Percentiles rank a stretch among this genome's conserved stretches.
phyloP scores from a whole-genome alignment of 768 basidiomycete species.

The Candolleomyces eurysporus region DNA sequence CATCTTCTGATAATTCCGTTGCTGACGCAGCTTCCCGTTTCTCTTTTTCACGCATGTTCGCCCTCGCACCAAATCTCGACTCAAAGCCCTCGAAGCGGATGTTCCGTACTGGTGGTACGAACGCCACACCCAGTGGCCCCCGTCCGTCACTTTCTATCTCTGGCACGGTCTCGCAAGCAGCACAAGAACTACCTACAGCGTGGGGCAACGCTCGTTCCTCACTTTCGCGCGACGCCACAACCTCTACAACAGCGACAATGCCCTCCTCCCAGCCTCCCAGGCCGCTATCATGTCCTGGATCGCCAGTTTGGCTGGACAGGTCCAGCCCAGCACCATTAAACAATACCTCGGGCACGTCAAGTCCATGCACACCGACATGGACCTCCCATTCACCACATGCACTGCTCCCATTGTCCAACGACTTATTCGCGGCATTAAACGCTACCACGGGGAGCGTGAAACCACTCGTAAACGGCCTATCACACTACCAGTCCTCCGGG shows the following conservation, averaged over 20 bases:
- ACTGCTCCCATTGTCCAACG: conserved; percentile 12
- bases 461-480: conserved; percentile 4
- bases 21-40: conserved; percentile 29
- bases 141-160: conserved; percentile 21
- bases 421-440: conserved; percentile 18
- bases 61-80: conserved; percentile 20
- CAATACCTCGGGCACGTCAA: conserved; percentile 20
- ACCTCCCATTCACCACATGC: conserved; percentile 14
- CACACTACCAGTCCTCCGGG: conserved; percentile 11
- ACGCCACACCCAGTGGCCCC: conserved; percentile 12
- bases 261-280: conserved; percentile 14
- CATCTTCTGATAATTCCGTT: conserved; percentile 17
- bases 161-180: conserved; percentile 29
- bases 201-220: conserved; percentile 29
- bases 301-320: conserved; percentile 8
- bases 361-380: conserved; percentile 22
- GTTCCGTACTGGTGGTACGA: conserved; percentile 21
- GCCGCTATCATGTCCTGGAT: conserved; percentile 21
- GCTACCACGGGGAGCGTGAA: conserved; percentile 14
- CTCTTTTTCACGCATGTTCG: conserved; percentile 22
- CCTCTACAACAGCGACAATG: conserved; percentile 10
- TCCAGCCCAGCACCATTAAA: conserved; percentile 25
- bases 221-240: conserved; percentile 20
- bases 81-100: conserved; percentile 12
- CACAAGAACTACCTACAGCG: conserved; percentile 26